Conservation (phyloP, 805 yeast genomes). For the Jamesozyma gamospora region DNA sequence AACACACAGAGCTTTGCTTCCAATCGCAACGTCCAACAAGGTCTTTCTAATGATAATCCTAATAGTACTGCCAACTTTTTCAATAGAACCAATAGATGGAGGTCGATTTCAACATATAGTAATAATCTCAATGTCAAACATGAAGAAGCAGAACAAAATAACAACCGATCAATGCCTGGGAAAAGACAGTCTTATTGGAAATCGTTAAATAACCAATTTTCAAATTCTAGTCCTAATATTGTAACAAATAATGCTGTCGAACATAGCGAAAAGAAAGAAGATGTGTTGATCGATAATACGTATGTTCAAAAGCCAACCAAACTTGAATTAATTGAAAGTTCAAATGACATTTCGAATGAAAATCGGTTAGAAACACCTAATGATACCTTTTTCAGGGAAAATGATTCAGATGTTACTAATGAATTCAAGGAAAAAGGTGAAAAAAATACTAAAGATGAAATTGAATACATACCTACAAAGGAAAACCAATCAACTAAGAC, state of each 20-base stretch:
- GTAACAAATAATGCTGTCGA: too few species aligned
- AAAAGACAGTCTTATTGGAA: conserved; percentile 12
- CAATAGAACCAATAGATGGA: conserved; percentile 19
- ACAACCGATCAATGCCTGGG: neutral
- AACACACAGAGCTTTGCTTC: neutral
- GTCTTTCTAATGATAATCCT: neutral
- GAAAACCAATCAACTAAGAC: too few species aligned
- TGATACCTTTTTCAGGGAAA: too few species aligned
- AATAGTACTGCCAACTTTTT: conserved; percentile 11
- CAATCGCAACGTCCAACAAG: neutral
- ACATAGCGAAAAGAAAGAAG: conserved; percentile 7
- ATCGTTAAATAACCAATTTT: neutral
- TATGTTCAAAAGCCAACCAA: conserved; percentile 1
- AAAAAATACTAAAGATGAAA: too few species aligned
- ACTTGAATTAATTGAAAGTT: too few species aligned
- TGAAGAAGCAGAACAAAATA: neutral
- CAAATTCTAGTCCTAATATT: neutral
- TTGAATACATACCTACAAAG: too few species aligned
- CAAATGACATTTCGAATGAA: too few species aligned
- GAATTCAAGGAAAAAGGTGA: too few species aligned
- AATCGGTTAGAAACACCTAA: too few species aligned
- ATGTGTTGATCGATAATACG: neutral
- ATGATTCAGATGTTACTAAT: too few species aligned
- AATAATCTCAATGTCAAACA: neutral
- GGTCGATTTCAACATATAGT: conserved; percentile 3